Conservation (phyloP, 306 rosid genomes). For the Parietaria judaica region DNA sequence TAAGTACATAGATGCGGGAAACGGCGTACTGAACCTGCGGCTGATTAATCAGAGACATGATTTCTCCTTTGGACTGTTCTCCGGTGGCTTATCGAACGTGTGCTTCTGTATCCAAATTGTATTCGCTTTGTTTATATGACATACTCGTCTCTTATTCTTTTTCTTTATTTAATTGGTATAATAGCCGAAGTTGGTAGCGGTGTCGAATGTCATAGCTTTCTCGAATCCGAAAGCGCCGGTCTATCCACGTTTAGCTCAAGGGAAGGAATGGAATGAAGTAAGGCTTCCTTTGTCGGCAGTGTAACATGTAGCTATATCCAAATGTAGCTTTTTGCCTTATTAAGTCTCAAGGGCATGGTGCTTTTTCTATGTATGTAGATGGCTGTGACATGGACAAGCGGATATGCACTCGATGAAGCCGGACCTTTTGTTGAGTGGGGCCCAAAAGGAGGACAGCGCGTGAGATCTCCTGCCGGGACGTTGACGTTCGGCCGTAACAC, state of each 20-base stretch:
- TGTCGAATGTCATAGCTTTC: conserved; percentile 55
- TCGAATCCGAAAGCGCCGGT: conserved; percentile 79
- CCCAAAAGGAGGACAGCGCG: conserved; percentile 38
- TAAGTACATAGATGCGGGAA: conserved; percentile 50
- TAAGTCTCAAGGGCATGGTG: conserved; percentile 9
- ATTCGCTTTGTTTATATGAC: not conserved
- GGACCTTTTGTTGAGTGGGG: conserved; percentile 90
- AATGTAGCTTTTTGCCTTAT: not conserved
- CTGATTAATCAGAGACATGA: conserved; percentile 91
- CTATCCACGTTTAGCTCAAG: conserved; percentile 92
- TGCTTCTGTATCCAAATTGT: not conserved
- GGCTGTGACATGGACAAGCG: conserved; percentile 97
- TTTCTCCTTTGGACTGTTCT: conserved; percentile 73
- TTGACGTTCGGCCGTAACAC: conserved; percentile 64
- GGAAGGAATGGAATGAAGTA: conserved; percentile 84
- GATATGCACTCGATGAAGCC: conserved; percentile 67
- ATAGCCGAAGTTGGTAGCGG: conserved; percentile 78
- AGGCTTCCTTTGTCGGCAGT: conserved; percentile 4
- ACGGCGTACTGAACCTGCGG: conserved; percentile 63
- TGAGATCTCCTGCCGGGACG: conserved; percentile 66
- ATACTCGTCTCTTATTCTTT: not conserved
- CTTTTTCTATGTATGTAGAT: conserved; percentile 35
- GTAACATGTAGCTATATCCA: too few relatives aligned
- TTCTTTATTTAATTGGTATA: not conserved
- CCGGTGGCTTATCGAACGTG: conserved; percentile 71